These are phyloP conservation scores for Erysimum pusillum DNA, from an alignment of 441 rosid species.

Conservation along the genomic window DNA sequence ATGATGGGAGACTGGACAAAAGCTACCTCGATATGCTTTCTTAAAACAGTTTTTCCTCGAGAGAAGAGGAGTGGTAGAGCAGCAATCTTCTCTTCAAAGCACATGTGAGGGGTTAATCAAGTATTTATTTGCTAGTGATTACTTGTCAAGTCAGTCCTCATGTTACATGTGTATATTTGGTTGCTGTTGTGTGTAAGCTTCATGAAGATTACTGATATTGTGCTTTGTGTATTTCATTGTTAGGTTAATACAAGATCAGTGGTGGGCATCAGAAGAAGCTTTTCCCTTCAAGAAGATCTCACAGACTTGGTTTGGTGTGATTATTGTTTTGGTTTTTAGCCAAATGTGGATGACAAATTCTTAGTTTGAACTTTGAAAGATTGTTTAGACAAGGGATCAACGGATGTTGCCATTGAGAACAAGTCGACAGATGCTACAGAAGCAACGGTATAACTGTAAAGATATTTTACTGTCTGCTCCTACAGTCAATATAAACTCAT, in stretches of 20 bases:
- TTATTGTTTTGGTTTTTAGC: no score
- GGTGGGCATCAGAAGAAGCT: background rate
- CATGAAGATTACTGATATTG: no score
- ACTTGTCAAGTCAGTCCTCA: background rate
- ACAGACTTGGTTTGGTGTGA: no score
- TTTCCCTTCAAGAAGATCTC: background rate
- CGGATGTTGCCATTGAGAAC: no score
- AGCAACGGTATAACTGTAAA: conserved; percentile 53
- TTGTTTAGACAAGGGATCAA: no score
- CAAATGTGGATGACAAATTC: no score
- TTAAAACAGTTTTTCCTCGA: no score
- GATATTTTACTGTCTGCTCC: background rate
- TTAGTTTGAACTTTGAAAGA: no score
- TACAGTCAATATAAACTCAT: background rate
- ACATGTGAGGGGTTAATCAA: background rate
- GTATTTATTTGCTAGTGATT: background rate
- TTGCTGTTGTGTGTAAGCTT: no score
- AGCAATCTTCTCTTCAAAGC: background rate
- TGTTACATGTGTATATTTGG: background rate
- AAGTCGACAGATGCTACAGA: conserved; percentile 58
- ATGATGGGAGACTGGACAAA: no score
- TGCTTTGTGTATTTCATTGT: background rate
- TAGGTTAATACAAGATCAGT: background rate
- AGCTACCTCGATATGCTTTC: no score
- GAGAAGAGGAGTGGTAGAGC: background rate